These are phyloP conservation scores for Syzygium aromaticum DNA, from an alignment of 345 rosid species.

Conservation along the genomic window DNA sequence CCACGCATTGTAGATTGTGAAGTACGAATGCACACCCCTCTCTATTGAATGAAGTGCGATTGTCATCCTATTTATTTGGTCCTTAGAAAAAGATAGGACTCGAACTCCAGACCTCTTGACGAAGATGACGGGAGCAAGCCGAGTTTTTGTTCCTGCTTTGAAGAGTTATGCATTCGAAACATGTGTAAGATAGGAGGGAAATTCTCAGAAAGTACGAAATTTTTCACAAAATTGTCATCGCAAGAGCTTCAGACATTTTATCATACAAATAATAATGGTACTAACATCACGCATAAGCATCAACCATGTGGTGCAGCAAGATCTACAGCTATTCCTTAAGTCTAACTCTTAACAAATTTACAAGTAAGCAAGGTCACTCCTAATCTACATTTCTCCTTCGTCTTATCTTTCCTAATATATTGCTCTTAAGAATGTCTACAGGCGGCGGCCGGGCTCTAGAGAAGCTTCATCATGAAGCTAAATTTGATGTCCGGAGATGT, in stretches of 20 bases:
- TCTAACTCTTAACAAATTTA: background rate
- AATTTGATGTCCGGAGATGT: constrained; percentile 56
- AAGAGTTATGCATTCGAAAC: background rate
- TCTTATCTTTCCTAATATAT: background rate
- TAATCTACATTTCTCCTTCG: background rate
- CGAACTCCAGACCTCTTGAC: background rate
- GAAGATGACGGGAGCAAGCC: background rate
- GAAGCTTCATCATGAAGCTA: constrained; percentile 90
- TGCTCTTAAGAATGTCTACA: background rate
- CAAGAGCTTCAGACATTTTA: background rate
- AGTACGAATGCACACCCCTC: background rate
- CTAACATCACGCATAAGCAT: background rate
- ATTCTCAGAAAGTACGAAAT: background rate
- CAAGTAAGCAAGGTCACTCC: background rate
- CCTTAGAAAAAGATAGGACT: background rate
- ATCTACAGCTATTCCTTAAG: background rate
- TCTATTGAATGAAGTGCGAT: background rate
- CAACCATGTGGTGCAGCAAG: background rate
- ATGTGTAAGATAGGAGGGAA: background rate
- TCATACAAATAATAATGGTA: background rate
- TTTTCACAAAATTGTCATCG: background rate
- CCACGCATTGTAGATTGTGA: too few species aligned
- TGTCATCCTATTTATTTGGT: background rate
- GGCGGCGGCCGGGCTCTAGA: constrained; percentile 15
- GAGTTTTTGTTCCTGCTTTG: background rate